A percentile compares a stretch with the other conserved stretches of the same genome.
Conservation (phyloP, 192 early-diverging fungal species). For the Jimgerdemannia flammicorona region DNA sequence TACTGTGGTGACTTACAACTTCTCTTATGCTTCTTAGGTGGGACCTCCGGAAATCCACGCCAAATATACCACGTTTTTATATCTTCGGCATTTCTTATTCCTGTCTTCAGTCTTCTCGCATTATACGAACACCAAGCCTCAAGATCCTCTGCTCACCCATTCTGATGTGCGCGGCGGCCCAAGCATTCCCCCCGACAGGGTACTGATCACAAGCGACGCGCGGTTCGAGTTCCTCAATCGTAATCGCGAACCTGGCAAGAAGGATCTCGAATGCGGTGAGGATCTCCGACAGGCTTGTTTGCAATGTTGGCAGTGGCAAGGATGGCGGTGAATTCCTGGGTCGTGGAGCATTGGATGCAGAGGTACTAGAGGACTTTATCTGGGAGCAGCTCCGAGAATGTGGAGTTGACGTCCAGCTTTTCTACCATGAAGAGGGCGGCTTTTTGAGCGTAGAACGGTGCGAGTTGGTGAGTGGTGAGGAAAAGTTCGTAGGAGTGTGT, state of each 20-base stretch:
- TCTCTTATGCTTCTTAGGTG: slow-evolving; percentile 15
- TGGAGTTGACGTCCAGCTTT: slow-evolving; percentile 9
- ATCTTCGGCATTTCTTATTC: slow-evolving; percentile 24
- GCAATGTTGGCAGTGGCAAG: not conserved
- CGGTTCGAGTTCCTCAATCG: not conserved
- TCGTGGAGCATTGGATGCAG: slow-evolving; percentile 26
- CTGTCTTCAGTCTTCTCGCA: slow-evolving; percentile 7
- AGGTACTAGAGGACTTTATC: slow-evolving; percentile 29
- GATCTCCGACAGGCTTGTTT: slow-evolving; percentile 25
- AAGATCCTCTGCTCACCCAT: slow-evolving; percentile 35
- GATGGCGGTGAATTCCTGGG: slow-evolving; percentile 16
- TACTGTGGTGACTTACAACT: slow-evolving; percentile 1
- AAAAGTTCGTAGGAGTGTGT: slow-evolving; percentile 30
- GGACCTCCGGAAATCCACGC: slow-evolving; percentile 18
- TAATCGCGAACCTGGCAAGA: slow-evolving; percentile 11
- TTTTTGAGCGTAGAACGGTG: slow-evolving; percentile 36
- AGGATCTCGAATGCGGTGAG: slow-evolving; percentile 18
- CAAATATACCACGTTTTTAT: slow-evolving; percentile 28
- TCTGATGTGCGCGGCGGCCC: slow-evolving; percentile 27
- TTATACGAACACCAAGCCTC: slow-evolving; percentile 4
- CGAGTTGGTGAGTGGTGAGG: slow-evolving; percentile 20
- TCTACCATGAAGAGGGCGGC: slow-evolving; percentile 13
- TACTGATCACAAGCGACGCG: not conserved
- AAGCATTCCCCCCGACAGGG: slow-evolving; percentile 13
- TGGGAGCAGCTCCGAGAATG: slow-evolving; percentile 31